phyloP scores from a whole-genome alignment of 1,139 yeast genomes.

The Pichia terricola region DNA sequence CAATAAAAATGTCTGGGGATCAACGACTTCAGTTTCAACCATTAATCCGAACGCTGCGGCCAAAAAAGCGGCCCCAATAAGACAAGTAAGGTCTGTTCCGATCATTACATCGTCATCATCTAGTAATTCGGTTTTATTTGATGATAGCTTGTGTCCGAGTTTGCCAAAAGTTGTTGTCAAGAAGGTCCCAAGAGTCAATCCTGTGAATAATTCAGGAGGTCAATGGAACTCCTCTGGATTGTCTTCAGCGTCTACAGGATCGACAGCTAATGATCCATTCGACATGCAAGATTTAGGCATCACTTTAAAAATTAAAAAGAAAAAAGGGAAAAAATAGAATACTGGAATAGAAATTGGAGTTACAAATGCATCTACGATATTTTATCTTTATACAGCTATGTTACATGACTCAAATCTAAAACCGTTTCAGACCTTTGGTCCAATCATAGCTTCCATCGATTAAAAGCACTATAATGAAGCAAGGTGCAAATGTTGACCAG shows the following conservation, averaged over 20 bases:
- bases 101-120: not conserved
- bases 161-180: conserved; percentile 43
- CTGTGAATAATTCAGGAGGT: conserved; percentile 24
- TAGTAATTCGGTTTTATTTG: not conserved
- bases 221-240: conserved; percentile 24
- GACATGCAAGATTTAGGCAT: conserved; percentile 19
- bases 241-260: not conserved
- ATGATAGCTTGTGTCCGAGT: conserved; percentile 24
- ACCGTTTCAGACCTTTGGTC: conserved; percentile 29
- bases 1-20: not conserved
- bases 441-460: conserved; percentile 48
- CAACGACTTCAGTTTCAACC: not conserved
- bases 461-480: conserved; percentile 35
- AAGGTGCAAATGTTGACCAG: conserved; percentile 27
- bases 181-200: conserved; percentile 30
- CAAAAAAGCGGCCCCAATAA: too few relatives aligned
- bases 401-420: too few relatives aligned
- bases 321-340: conserved; percentile 11
- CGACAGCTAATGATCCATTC: conserved; percentile 10
- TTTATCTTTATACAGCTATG: too few relatives aligned
- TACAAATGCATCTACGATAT: too few relatives aligned
- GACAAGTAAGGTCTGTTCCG: not conserved
- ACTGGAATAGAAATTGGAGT: not conserved
- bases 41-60: not conserved
- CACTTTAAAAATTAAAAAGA: conserved; percentile 14